Percentiles rank a stretch among this genome's conserved stretches.
Evolutionary conservation across 164 flowering plant genomes (phyloP).

Genomic region (Nelumbo lutea): DNA sequence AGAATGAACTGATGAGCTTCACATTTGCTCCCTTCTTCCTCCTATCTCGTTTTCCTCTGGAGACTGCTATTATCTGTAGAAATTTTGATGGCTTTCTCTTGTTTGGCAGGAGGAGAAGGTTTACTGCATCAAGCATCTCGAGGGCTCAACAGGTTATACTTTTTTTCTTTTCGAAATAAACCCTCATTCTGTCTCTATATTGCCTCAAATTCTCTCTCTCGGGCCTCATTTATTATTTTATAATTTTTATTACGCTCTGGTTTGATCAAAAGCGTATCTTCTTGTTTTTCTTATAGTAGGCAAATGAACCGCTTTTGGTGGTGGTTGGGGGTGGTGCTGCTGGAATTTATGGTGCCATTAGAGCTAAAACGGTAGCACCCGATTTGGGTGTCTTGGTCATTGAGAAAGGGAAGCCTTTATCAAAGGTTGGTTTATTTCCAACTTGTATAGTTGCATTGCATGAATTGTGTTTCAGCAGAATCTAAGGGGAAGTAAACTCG

Average conservation of each 20-base stretch:
- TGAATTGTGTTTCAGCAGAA: neutral
- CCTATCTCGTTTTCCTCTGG: neutral
- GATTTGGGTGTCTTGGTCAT: constrained; percentile 60
- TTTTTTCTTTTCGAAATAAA: neutral
- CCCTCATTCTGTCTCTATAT: neutral
- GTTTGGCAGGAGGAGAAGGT: neutral
- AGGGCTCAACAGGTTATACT: constrained; percentile 1
- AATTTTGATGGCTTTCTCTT: neutral
- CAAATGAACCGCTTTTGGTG: constrained; percentile 51
- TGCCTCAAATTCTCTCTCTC: neutral
- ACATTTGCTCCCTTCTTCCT: neutral
- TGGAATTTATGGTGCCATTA: constrained; percentile 78
- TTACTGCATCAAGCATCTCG: neutral
- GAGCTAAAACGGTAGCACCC: constrained; percentile 75
- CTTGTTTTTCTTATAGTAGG: constrained; percentile 14
- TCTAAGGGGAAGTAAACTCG: neutral
- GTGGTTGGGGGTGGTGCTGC: constrained; percentile 94
- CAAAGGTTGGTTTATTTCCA: constrained; percentile 54
- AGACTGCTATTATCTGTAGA: neutral
- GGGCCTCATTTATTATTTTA: neutral
- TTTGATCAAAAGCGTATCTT: neutral
- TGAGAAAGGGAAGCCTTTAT: constrained; percentile 79
- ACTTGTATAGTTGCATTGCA: neutral
- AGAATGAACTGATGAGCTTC: neutral
- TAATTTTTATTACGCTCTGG: neutral